A percentile compares a stretch with the other conserved stretches of the same genome.
Conservation (phyloP, 345 rosid genomes). For the Linum trigynum region DNA sequence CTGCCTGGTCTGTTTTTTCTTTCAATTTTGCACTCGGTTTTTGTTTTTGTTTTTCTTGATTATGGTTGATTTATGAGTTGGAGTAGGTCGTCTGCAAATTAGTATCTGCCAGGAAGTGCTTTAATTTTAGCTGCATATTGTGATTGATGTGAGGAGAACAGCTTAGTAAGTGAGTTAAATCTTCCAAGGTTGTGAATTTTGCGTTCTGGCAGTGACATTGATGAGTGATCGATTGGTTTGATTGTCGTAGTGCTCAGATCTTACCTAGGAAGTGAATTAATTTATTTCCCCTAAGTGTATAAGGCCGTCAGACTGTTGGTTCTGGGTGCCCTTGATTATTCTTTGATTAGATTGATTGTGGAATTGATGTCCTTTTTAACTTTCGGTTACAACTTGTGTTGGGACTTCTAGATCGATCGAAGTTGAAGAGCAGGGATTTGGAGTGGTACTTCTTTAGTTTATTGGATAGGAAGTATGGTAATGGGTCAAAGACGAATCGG, state of each 20-base stretch:
- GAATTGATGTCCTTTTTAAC: neutral
- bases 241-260: neutral
- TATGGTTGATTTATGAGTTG: neutral
- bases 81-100: neutral
- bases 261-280: neutral
- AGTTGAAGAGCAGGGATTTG: constrained; percentile 73
- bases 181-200: no score
- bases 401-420: constrained; percentile 45
- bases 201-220: no score
- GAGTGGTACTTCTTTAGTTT: constrained; percentile 93
- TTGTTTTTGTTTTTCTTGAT: neutral
- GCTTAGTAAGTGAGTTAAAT: neutral
- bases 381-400: neutral
- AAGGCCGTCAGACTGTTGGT: neutral
- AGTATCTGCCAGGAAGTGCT: no score
- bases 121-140: no score
- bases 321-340: neutral
- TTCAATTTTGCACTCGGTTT: no score
- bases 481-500: constrained; percentile 82
- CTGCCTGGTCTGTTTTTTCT: constrained; percentile 51
- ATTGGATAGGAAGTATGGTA: constrained; percentile 73
- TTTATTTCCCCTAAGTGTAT: neutral
- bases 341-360: neutral
- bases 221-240: neutral
- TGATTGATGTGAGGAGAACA: neutral